Evolutionary conservation across 208 protist species (phyloP).

Genomic region (Leishmania braziliensis): DNA sequence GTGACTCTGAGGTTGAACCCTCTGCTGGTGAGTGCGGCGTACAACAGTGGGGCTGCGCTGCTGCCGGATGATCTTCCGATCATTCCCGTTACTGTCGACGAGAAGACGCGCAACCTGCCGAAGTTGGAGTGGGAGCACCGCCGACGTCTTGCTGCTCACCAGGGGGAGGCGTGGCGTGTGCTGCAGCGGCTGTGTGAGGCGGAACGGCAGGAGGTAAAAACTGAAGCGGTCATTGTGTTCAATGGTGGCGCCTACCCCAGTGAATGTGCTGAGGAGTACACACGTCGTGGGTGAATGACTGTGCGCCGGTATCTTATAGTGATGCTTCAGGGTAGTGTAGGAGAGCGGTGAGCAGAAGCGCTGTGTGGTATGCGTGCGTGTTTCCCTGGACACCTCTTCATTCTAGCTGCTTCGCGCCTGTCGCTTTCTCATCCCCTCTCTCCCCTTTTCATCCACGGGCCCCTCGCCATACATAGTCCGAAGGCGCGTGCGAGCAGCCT

Average conservation of each 20-base stretch:
- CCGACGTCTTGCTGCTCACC: not conserved
- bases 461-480: no score
- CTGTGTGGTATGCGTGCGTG: no score
- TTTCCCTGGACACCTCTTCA: no score
- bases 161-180: constrained; percentile 4
- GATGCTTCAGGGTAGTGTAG: no score
- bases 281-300: not conserved
- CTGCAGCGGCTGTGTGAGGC: not conserved
- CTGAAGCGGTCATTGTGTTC: not conserved
- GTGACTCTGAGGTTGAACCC: not conserved
- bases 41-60: not conserved
- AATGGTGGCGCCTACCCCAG: not conserved
- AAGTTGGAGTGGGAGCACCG: constrained; percentile 8
- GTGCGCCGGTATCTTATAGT: not conserved
- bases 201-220: not conserved
- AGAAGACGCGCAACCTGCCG: not conserved
- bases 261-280: not conserved
- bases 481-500: no score
- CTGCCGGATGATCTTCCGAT: not conserved
- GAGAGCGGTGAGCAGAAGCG: not conserved
- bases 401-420: no score
- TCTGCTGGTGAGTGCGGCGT: not conserved
- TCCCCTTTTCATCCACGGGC: no score
- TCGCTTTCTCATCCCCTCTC: not conserved
- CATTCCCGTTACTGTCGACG: constrained; percentile 12